Evolutionary conservation across 805 yeast genomes (phyloP).

Genomic region (Candida silvicultrix): DNA sequence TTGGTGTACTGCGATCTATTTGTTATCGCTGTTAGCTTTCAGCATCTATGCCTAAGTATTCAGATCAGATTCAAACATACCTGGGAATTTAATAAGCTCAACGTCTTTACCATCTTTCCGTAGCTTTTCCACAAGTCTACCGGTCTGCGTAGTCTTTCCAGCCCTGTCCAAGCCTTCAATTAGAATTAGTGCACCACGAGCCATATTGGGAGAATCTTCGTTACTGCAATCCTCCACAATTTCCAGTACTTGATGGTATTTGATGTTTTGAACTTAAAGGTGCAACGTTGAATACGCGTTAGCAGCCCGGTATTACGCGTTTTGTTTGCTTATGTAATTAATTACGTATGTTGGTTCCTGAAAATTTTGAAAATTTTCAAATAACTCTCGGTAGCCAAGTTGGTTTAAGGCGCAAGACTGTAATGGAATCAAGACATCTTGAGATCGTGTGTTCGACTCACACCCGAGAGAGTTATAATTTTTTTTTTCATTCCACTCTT

Average conservation of each 20-base stretch:
- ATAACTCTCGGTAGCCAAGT: constrained; percentile 17
- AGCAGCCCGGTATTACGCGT: too few relatives aligned
- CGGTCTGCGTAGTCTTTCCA: constrained; percentile 86
- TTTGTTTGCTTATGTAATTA: too few relatives aligned
- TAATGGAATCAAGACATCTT: constrained; percentile 12
- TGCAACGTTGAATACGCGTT: too few relatives aligned
- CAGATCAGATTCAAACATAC: constrained; percentile 13
- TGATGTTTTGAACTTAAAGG: too few relatives aligned
- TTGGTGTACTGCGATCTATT: constrained; percentile 65
- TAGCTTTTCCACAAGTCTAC: constrained; percentile 28
- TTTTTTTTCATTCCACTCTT: background rate
- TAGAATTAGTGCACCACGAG: constrained; percentile 68
- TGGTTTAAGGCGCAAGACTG: constrained; percentile 20
- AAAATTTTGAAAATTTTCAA: background rate
- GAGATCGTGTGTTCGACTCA: constrained; percentile 19
- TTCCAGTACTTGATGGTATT: too few relatives aligned
- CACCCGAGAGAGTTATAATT: constrained; percentile 14
- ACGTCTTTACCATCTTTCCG: constrained; percentile 27
- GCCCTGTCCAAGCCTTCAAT: constrained; percentile 94
- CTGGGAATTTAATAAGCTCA: constrained; percentile 70
- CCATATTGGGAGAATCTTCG: too few relatives aligned
- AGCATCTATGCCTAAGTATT: background rate
- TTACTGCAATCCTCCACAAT: background rate
- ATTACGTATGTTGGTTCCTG: too few relatives aligned
- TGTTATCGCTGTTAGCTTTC: too few relatives aligned